Base-by-base conservation (phyloP, 2,329 filamentous ascomycete species). In the Penicillium sp. region DNA sequence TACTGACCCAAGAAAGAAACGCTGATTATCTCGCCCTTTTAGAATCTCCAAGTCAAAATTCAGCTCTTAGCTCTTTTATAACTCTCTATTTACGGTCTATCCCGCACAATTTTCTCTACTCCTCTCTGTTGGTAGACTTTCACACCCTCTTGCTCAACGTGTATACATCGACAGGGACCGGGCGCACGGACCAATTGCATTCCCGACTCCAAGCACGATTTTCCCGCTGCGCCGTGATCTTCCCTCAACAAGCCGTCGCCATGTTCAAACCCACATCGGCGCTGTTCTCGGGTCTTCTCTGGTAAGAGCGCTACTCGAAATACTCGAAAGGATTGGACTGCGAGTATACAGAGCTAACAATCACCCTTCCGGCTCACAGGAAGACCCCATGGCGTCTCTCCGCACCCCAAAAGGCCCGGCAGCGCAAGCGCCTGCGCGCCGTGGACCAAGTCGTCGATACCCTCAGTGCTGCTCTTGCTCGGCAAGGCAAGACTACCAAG, bases 341-440 rank as follows among this genome's bases (percentile, higher is more conserved):
- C 15, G 51, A 55, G 61, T 64, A 59, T 68, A 17, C 22, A 25
- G 38, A 57, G 31, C 66, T 69, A 60, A 69, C 58, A 60, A 55
- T 58, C 38, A 59, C 57, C 59, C 56, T 64, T 47, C 35, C 59
- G 34, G 42, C 38, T 54, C 83, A 67, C 69, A 88, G 91, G 95
- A 99, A 99, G 87, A 92, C 90, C 71, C 95, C 95, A 69, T 99
- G 93, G 93, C 89, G 95, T 63, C 87, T 99, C 73, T 99, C 95
- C 60, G 84, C 86, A 67, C 92, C 91, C 75, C 93, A 96, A 79
- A 98, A 98, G 79, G 86, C 88, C 65, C 89, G 93, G 57, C 93
- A 97, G 71, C 87, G 93, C 65, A 84, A 88, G 76, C 90, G 93
- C 49, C 84, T 97, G 64, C 89, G 90, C 64, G 87, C 89, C 55